Conservation (phyloP, 345 rosid species). For the Microthlaspi erraticum region DNA sequence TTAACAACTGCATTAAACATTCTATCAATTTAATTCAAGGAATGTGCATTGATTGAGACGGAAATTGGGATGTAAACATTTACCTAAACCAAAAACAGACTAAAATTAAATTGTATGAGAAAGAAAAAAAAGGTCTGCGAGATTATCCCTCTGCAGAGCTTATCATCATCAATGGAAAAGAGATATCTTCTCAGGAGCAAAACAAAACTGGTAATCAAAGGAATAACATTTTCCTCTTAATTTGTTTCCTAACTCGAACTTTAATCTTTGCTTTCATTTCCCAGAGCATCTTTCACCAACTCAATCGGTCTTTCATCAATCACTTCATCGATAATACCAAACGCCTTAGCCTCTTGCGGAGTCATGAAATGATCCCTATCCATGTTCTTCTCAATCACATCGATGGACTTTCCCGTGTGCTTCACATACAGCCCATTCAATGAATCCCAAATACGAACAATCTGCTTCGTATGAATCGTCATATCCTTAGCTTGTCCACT, state of each 20-base stretch:
- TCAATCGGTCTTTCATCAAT: conserved; percentile 75
- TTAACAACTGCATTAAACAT: not conserved
- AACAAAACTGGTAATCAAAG: conserved; percentile 10
- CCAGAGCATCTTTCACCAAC: conserved; percentile 77
- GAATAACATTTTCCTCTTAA: not conserved
- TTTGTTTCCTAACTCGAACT: conserved; percentile 49
- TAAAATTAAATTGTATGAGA: not conserved
- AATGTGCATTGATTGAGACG: not conserved
- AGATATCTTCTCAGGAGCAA: not conserved
- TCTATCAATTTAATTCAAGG: not conserved
- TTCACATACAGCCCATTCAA: conserved; percentile 68
- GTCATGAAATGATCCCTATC: conserved; percentile 93
- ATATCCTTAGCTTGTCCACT: conserved; percentile 92
- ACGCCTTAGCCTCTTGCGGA: conserved; percentile 80
- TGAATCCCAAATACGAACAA: conserved; percentile 78
- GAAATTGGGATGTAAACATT: not conserved
- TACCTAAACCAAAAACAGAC: conserved; percentile 6
- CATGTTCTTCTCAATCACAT: conserved; percentile 79
- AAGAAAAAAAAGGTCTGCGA: not conserved
- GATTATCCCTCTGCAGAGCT: conserved; percentile 10
- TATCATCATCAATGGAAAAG: conserved; percentile 18
- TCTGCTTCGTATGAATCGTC: conserved; percentile 86
- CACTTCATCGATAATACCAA: conserved; percentile 94
- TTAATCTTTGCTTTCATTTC: conserved; percentile 57
- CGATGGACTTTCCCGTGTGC: conserved; percentile 75